Conservation (phyloP, 768 basidiomycete genomes). For the Phallus indusiatus region DNA sequence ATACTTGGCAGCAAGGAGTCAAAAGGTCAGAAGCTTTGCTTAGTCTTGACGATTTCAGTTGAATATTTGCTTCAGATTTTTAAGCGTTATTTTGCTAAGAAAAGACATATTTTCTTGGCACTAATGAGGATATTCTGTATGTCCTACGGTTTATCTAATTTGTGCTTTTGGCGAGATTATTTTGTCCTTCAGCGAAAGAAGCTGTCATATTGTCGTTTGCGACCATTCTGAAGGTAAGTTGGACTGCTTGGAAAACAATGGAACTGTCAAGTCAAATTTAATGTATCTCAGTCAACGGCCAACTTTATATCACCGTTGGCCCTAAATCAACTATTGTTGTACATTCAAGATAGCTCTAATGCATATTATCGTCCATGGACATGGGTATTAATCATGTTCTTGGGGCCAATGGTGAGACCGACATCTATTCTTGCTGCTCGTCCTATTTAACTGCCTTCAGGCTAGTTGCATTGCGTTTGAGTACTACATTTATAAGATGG, state of each 20-base stretch:
- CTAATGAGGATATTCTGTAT: slow-evolving; percentile 26
- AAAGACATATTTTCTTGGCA: slow-evolving; percentile 36
- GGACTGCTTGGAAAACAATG: no score
- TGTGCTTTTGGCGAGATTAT: not conserved
- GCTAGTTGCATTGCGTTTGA: slow-evolving; percentile 27
- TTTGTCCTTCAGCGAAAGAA: not conserved
- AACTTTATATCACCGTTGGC: slow-evolving; percentile 23
- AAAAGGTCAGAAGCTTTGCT: not conserved
- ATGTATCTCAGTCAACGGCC: slow-evolving; percentile 11
- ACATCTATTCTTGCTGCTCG: not conserved
- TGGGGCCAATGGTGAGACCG: slow-evolving; percentile 17
- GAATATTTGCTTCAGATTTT: slow-evolving; percentile 30
- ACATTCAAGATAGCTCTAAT: slow-evolving; percentile 23
- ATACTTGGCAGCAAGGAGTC: not conserved
- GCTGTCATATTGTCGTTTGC: not conserved
- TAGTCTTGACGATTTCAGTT: slow-evolving; percentile 25
- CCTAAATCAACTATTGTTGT: slow-evolving; percentile 22
- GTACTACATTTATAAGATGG: slow-evolving; percentile 30
- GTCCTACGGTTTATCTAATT: not conserved
- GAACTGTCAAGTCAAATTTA: not conserved
- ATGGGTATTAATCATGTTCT: slow-evolving; percentile 18
- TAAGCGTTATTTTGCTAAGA: slow-evolving; percentile 23
- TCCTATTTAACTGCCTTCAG: slow-evolving; percentile 10
- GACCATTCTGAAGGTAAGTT: not conserved
- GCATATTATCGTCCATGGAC: slow-evolving; percentile 26